These are phyloP conservation scores for Arachnopeziza araneosa DNA, from an alignment of 2,329 filamentous ascomycete species.

Conservation along the genomic window DNA sequence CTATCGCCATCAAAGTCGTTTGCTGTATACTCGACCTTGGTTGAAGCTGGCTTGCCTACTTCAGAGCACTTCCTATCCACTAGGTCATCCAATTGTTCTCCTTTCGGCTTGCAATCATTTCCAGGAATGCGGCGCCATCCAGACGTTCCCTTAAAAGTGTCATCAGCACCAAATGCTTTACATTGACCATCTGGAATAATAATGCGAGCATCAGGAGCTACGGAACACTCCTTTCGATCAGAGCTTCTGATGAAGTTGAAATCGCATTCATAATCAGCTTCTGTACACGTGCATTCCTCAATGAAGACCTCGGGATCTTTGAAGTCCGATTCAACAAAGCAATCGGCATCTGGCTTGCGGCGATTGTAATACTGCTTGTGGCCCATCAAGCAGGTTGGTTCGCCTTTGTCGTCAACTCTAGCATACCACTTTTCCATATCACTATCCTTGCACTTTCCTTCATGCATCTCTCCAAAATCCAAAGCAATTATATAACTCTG, in stretches of 20 bases:
- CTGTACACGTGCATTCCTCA: slow-evolving; percentile 74
- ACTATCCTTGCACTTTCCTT: slow-evolving; percentile 71
- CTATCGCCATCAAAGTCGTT: slow-evolving; percentile 56
- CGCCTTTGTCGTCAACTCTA: slow-evolving; percentile 70
- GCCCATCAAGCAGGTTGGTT: slow-evolving; percentile 90
- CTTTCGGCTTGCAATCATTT: slow-evolving; percentile 63
- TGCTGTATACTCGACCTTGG: slow-evolving; percentile 58
- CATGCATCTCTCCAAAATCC: slow-evolving; percentile 77
- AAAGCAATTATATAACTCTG: slow-evolving; percentile 65
- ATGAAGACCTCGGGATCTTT: slow-evolving; percentile 67
- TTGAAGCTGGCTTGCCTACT: slow-evolving; percentile 49
- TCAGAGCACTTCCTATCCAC: slow-evolving; percentile 75
- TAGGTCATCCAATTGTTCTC: slow-evolving; percentile 62
- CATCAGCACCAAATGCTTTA: slow-evolving; percentile 42
- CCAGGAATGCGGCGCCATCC: slow-evolving; percentile 91
- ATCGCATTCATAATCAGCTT: slow-evolving; percentile 90
- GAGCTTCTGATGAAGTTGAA: slow-evolving; percentile 74
- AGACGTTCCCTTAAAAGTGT: slow-evolving; percentile 76
- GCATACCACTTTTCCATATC: slow-evolving; percentile 90
- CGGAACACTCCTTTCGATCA: slow-evolving; percentile 64
- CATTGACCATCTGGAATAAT: slow-evolving; percentile 67
- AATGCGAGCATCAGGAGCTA: slow-evolving; percentile 48
- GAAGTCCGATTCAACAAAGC: slow-evolving; percentile 83
- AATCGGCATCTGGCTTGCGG: slow-evolving; percentile 81
- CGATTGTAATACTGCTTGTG: slow-evolving; percentile 83